Base-by-base conservation (phyloP, 495 filamentous ascomycete genomes). In the Bryoglossum gracile region DNA sequence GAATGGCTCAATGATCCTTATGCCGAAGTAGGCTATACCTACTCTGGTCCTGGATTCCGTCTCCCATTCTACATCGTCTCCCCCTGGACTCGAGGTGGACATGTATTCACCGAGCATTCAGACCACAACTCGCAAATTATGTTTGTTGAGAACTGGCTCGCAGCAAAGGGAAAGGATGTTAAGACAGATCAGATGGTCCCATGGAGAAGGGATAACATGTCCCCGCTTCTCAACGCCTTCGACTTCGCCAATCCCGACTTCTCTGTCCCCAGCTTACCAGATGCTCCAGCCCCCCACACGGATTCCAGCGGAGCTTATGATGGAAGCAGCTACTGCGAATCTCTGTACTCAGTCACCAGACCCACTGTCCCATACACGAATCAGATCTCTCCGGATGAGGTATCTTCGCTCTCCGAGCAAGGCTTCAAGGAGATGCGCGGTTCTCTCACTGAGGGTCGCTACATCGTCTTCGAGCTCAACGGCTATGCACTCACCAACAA, bases 51-150 rank as follows among this genome's bases (percentile, higher is more conserved):
- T 32, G 70, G 71, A 3, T 69, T 76, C 57, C 69, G 75, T 13
- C 64, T 77, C 4, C 75, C 75, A 0, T 76, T 77, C 55, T 72
- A 72, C 58, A 75, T 79, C 58, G 58, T 79, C 46, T 75, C 71
- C 0, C 75, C 75, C 0, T 79, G 75, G 75, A 77, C 75, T 13
- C 70, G 75, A 23, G 73, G 73, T 38, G 68, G 65, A 45, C 65
- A 68, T 8, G 74, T 79, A 3, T 77, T 77, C 57, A 73, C 71
- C 17, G 75, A 76, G 60, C 67, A 72, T 24, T 69, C 70, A 26
- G 75, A 79, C 55, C 75, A 79, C 56, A 77, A 73, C 60, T 76
- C 73, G 3, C 75, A 77, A 55, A 76, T 79, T 26, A 55, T 74
- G 37, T 79, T 79, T 53, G 47, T 79, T 10, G 75, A 78, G 58